phyloP scores from a whole-genome alignment of 2,329 filamentous ascomycete genomes.

The Hypoxylon sp. region DNA sequence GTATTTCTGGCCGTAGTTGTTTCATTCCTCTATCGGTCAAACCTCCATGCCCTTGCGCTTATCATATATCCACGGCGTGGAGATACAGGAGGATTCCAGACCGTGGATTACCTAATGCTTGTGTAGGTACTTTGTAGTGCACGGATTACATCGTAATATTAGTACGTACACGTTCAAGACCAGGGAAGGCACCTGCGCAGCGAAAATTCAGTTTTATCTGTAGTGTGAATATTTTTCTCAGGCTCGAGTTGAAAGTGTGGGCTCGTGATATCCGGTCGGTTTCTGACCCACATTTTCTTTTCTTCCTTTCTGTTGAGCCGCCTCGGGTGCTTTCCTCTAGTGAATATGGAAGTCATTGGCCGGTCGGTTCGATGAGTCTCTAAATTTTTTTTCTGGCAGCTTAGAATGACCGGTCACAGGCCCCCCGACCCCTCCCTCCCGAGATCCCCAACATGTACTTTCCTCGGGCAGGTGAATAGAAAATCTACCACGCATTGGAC shows the following conservation, averaged over 20 bases:
- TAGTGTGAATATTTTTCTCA: no score
- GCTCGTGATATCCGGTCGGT: no score
- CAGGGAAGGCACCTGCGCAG: no score
- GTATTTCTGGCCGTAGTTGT: not conserved
- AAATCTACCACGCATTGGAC: not conserved
- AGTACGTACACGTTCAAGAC: no score
- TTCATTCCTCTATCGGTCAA: not conserved
- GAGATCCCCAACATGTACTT: not conserved
- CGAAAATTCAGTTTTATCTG: no score
- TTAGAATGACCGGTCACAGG: not conserved
- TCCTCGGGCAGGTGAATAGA: not conserved
- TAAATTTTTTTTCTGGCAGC: no score
- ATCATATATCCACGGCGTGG: not conserved
- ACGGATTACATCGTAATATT: no score
- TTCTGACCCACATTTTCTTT: no score
- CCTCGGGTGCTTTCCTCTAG: no score
- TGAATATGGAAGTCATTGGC: not conserved
- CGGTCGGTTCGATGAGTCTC: not conserved
- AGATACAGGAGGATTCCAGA: not conserved
- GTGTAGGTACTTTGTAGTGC: not conserved
- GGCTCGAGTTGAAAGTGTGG: no score
- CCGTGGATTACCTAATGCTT: not conserved
- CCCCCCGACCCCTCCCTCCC: no score
- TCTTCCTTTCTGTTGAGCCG: no score
- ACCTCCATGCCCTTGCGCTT: not conserved